Conservation (phyloP, 768 basidiomycete genomes). For the Pulveroboletus sp. region DNA sequence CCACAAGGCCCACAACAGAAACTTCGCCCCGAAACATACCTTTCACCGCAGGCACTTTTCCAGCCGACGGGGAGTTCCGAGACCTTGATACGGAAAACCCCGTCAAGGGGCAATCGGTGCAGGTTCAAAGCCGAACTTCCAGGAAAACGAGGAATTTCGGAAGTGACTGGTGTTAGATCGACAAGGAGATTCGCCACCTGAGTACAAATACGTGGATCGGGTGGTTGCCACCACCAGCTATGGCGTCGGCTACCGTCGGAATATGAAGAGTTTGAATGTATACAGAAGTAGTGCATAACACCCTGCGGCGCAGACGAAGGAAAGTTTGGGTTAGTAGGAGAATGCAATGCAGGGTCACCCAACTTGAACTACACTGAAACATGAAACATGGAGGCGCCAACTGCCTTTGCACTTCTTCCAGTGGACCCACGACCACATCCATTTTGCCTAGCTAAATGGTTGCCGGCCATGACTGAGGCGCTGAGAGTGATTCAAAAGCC, state of each 20-base stretch:
- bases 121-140: slow-evolving; percentile 32
- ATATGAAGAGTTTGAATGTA: background rate
- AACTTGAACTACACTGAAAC: slow-evolving; percentile 6
- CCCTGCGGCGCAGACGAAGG: slow-evolving; percentile 15
- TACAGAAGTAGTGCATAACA: slow-evolving; percentile 6
- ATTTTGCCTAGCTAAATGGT: too few species aligned
- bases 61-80: slow-evolving; percentile 4
- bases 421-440: too few species aligned
- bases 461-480: too few species aligned
- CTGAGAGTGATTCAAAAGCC: too few species aligned
- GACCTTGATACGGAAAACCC: slow-evolving; percentile 29
- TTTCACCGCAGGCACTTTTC: slow-evolving; percentile 5
- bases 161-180: background rate
- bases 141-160: too few species aligned
- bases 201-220: background rate
- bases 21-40: background rate
- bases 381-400: slow-evolving; percentile 11
- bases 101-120: slow-evolving; percentile 39
- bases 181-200: too few species aligned
- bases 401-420: slow-evolving; percentile 10
- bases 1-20: background rate
- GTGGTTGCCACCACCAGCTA: background rate
- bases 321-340: slow-evolving; percentile 8
- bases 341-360: slow-evolving; percentile 11
- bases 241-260: background rate